A percentile compares a stretch with the other conserved stretches of the same genome.
These are phyloP conservation scores for Pleurotus giganteus DNA, from an alignment of 768 basidiomycete genomes.

Conservation along the genomic window DNA sequence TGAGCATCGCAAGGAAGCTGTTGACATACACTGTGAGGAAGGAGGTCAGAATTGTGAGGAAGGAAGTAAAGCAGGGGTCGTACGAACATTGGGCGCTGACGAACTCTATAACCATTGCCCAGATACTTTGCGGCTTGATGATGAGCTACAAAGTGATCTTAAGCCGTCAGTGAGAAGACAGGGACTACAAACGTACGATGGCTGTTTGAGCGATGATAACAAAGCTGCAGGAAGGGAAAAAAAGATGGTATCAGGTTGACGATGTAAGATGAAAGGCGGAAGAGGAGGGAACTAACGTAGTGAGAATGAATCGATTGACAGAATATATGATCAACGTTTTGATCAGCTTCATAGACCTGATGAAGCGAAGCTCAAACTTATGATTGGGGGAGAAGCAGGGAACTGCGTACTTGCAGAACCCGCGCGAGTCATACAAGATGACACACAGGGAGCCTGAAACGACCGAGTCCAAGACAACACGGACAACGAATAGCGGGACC, in stretches of 20 bases:
- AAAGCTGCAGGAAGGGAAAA: not conserved
- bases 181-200: not conserved
- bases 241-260: not conserved
- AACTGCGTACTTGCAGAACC: not conserved
- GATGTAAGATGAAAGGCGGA: not conserved
- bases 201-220: slow-evolving; percentile 2
- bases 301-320: slow-evolving; percentile 4
- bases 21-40: slow-evolving; percentile 1
- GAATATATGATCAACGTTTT: slow-evolving; percentile 4
- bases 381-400: no score
- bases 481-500: not conserved
- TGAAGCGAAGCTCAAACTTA: not conserved
- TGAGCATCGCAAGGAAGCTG: slow-evolving; percentile 3
- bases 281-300: not conserved
- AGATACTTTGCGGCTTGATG: not conserved
- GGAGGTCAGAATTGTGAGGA: not conserved
- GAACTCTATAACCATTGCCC: slow-evolving; percentile 9
- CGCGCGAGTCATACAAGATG: slow-evolving; percentile 5
- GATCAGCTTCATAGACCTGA: slow-evolving; percentile 2
- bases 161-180: not conserved
- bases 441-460: slow-evolving; percentile 1
- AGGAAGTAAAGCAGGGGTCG: not conserved
- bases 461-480: not conserved
- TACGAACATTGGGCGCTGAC: slow-evolving; percentile 6
- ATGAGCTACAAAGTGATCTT: not conserved